Percentiles rank a stretch among this genome's conserved stretches.
phyloP scores from a whole-genome alignment of 306 rosid genomes.

The Cicer judaicum region DNA sequence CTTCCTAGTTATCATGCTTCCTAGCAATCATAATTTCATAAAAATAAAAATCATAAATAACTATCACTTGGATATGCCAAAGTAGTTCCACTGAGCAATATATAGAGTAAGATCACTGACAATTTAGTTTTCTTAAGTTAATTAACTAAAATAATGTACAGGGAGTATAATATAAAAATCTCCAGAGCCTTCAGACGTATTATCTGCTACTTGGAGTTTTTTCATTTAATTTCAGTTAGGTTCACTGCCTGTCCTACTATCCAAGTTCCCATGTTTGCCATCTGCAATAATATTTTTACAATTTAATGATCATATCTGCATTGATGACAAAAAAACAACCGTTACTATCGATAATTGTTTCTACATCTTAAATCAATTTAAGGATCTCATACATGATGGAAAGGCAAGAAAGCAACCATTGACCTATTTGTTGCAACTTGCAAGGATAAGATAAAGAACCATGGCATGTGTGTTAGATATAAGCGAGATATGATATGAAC shows the following conservation, averaged over 20 bases:
- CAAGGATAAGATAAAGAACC: background rate
- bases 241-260: background rate
- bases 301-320: slow-evolving; percentile 42
- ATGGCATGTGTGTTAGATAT: background rate
- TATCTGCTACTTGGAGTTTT: slow-evolving; percentile 17
- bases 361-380: background rate
- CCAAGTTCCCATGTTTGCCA: slow-evolving; percentile 19
- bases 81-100: slow-evolving; percentile 20
- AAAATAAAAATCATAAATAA: background rate
- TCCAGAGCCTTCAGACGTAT: background rate
- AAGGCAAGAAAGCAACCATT: background rate
- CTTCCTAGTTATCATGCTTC: no score
- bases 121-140: background rate
- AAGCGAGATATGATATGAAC: background rate
- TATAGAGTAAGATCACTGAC: background rate
- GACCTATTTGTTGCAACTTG: background rate
- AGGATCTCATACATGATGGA: background rate
- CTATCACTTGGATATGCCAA: slow-evolving; percentile 17
- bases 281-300: slow-evolving; percentile 3
- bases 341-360: slow-evolving; percentile 5
- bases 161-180: background rate
- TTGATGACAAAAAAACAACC: slow-evolving; percentile 24
- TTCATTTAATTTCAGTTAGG: slow-evolving; percentile 26
- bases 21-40: no score
- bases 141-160: slow-evolving; percentile 35